phyloP scores from a whole-genome alignment of 164 flowering plant species.

The Euptelea pleiosperma region DNA sequence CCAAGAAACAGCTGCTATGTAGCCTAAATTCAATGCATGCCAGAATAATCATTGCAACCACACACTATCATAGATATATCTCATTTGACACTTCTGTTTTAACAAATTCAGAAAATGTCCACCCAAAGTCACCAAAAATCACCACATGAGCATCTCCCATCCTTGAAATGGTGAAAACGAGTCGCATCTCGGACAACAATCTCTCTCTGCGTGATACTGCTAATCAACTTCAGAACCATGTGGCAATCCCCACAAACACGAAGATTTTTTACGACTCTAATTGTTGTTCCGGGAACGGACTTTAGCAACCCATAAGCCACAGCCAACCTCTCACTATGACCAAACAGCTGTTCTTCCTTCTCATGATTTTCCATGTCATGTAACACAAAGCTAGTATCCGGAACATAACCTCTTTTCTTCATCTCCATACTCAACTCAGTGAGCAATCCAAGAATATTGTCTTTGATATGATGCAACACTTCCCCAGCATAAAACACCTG shows the following conservation, averaged over 20 bases:
- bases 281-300: constrained; percentile 50
- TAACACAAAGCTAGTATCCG: constrained; percentile 66
- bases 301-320: constrained; percentile 76
- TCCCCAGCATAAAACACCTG: constrained; percentile 75
- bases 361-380: constrained; percentile 72
- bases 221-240: constrained; percentile 50
- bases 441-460: constrained; percentile 50
- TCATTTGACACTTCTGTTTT: too few species aligned
- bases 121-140: constrained; percentile 85
- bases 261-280: constrained; percentile 69
- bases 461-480: constrained; percentile 48
- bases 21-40: too few species aligned
- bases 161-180: constrained; percentile 76
- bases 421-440: constrained; percentile 54
- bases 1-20: too few species aligned
- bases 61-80: too few species aligned
- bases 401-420: constrained; percentile 75
- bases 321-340: constrained; percentile 84
- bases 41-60: too few species aligned
- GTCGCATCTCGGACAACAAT: constrained; percentile 69
- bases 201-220: constrained; percentile 46
- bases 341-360: constrained; percentile 62
- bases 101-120: too few species aligned
- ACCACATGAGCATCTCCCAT: constrained; percentile 68
- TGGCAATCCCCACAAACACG: constrained; percentile 83